Conservation (phyloP, 805 yeast genomes). For the Starmerella etchellsii region DNA sequence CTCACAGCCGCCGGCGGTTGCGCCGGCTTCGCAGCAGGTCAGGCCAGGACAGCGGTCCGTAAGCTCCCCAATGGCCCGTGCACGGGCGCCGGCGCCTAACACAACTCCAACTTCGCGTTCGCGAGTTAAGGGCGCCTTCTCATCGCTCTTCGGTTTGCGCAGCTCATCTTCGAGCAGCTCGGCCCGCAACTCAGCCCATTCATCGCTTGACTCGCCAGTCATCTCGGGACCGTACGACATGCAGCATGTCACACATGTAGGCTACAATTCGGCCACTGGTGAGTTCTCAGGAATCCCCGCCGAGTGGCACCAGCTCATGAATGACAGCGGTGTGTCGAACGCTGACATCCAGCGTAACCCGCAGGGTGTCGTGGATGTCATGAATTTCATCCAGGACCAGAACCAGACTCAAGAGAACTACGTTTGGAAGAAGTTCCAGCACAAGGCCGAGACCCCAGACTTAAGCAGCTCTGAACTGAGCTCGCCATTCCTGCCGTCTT, state of each 20-base stretch:
- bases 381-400: slow-evolving; percentile 48
- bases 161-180: neutral
- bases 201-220: slow-evolving; percentile 3
- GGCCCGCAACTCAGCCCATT: neutral
- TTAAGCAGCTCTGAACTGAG: neutral
- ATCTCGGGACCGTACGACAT: slow-evolving; percentile 90
- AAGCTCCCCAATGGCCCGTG: too few relatives aligned
- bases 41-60: too few relatives aligned
- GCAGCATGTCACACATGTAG: slow-evolving; percentile 90
- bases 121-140: slow-evolving; percentile 13
- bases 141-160: slow-evolving; percentile 13
- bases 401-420: slow-evolving; percentile 17
- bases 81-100: neutral
- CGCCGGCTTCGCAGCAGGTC: too few relatives aligned
- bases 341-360: slow-evolving; percentile 86
- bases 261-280: slow-evolving; percentile 71
- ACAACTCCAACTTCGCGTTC: neutral
- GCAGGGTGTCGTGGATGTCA: slow-evolving; percentile 85
- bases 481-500: neutral
- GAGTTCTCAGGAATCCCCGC: slow-evolving; percentile 84
- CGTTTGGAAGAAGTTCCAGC: slow-evolving; percentile 21
- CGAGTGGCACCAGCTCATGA: slow-evolving; percentile 77
- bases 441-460: slow-evolving; percentile 1
- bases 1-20: too few relatives aligned
- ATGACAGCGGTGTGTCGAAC: slow-evolving; percentile 76